Conservation (phyloP, 2,329 filamentous ascomycete species). For the Fusarium nelsonii region DNA sequence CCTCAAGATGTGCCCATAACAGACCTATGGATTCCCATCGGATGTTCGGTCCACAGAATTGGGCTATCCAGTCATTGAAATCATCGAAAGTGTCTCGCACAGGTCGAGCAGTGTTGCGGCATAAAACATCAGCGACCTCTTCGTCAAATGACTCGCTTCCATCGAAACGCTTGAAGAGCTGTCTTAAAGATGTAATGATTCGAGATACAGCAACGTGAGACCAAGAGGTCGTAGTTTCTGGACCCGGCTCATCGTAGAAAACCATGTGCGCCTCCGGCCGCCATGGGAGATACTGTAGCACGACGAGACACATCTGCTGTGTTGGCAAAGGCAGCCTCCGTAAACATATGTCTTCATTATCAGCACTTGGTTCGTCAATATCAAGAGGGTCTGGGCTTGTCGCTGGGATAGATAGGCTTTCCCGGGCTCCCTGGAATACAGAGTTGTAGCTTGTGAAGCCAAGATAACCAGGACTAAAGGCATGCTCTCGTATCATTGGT, state of each 20-base stretch:
- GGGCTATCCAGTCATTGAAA: constrained; percentile 53
- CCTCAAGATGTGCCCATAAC: constrained; percentile 49
- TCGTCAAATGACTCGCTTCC: constrained; percentile 50
- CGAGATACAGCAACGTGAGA: constrained; percentile 47
- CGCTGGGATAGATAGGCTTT: constrained; percentile 53
- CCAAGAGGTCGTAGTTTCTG: constrained; percentile 50
- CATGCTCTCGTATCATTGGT: constrained; percentile 26
- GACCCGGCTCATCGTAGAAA: constrained; percentile 15
- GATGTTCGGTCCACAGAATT: constrained; percentile 56
- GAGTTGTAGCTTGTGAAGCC: constrained; percentile 59
- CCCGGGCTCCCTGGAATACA: constrained; percentile 57
- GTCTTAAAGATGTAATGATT: constrained; percentile 53
- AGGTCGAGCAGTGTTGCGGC: constrained; percentile 54
- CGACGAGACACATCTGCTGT: constrained; percentile 37
- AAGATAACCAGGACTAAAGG: constrained; percentile 55
- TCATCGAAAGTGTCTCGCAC: constrained; percentile 53
- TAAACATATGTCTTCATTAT: constrained; percentile 18
- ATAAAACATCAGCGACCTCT: constrained; percentile 53
- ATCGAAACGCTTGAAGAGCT: constrained; percentile 49
- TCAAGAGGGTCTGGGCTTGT: neutral
- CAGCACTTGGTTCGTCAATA: neutral
- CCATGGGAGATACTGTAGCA: constrained; percentile 27
- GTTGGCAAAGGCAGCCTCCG: constrained; percentile 38
- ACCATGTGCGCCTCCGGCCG: constrained; percentile 27
- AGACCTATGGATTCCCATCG: constrained; percentile 61